These are phyloP conservation scores for Candida fluviatilis DNA, from an alignment of 805 yeast species.

Conservation along the genomic window DNA sequence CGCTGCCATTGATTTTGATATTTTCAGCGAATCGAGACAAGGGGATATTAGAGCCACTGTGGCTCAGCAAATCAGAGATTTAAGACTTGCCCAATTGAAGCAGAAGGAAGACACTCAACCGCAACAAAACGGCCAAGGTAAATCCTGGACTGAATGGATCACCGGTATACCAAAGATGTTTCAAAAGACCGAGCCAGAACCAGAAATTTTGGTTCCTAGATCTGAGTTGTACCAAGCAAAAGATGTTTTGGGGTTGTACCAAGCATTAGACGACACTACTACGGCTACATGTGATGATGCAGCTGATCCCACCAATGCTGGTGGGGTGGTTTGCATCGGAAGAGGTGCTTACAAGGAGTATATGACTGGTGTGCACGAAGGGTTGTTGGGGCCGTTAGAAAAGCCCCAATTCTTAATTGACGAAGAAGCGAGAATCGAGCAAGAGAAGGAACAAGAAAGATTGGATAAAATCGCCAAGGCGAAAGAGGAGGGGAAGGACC, in stretches of 20 bases:
- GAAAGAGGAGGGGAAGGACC: slow-evolving; percentile 11
- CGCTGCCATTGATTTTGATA: slow-evolving; percentile 79
- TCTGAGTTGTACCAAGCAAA: slow-evolving; percentile 36
- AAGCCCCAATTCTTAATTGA: slow-evolving; percentile 24
- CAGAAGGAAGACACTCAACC: slow-evolving; percentile 7
- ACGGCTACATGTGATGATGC: slow-evolving; percentile 46
- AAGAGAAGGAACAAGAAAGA: slow-evolving; percentile 10
- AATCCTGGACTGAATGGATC: slow-evolving; percentile 27
- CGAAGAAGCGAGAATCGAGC: slow-evolving; percentile 12
- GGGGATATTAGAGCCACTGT: slow-evolving; percentile 82
- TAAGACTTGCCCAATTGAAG: slow-evolving; percentile 43
- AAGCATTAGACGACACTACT: slow-evolving; percentile 21
- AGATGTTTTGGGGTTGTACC: slow-evolving; percentile 58
- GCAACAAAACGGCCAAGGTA: slow-evolving; percentile 10
- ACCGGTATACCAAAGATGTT: slow-evolving; percentile 16
- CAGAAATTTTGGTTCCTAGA: slow-evolving; percentile 23
- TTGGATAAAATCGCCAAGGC: slow-evolving; percentile 6
- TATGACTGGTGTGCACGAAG: slow-evolving; percentile 87
- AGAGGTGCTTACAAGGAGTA: slow-evolving; percentile 96
- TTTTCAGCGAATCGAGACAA: slow-evolving; percentile 74
- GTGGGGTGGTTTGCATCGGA: slow-evolving; percentile 90
- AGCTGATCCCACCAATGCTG: slow-evolving; percentile 46
- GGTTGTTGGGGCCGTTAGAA: slow-evolving; percentile 84
- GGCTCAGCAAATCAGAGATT: slow-evolving; percentile 73
- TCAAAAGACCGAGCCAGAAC: slow-evolving; percentile 22